A percentile compares a stretch with the other conserved stretches of the same genome.
phyloP scores from a whole-genome alignment of 1,139 yeast genomes.

The Geotrichum europaeum region DNA sequence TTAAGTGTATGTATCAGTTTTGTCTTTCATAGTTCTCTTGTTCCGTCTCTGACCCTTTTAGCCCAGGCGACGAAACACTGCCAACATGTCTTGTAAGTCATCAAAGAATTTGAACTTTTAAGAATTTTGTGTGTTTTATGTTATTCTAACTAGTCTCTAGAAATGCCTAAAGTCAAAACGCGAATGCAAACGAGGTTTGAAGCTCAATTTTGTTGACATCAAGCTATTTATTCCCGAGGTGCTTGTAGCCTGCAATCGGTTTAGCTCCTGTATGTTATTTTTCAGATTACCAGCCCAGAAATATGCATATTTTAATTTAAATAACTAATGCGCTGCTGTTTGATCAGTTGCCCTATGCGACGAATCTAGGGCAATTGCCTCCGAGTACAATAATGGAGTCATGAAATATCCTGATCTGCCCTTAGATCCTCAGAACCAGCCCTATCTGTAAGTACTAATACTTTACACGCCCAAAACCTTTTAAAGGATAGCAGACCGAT shows the following conservation, averaged over 20 bases:
- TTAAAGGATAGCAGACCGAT: too few relatives aligned
- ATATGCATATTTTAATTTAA: too few relatives aligned
- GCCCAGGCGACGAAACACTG: neutral
- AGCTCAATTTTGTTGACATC: constrained; percentile 19
- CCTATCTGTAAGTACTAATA: neutral
- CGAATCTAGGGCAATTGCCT: constrained; percentile 20
- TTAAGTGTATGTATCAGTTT: constrained; percentile 13
- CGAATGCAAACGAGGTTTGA: constrained; percentile 18
- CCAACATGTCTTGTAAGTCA: neutral
- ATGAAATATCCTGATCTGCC: constrained; percentile 12
- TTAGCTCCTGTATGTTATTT: neutral
- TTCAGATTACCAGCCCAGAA: neutral
- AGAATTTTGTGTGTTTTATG: neutral
- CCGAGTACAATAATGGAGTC: constrained; percentile 19
- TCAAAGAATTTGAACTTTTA: too few relatives aligned
- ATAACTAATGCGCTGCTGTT: neutral
- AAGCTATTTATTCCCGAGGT: constrained; percentile 15
- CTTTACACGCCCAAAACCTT: too few relatives aligned
- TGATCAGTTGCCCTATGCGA: constrained; percentile 16
- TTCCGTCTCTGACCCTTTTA: neutral
- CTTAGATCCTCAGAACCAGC: neutral
- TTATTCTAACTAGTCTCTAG: neutral
- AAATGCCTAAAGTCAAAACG: constrained; percentile 19
- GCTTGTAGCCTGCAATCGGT: constrained; percentile 9
- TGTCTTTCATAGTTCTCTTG: neutral